These are phyloP conservation scores for Cetradonia linearis DNA, from an alignment of 495 filamentous ascomycete genomes.

Conservation along the genomic window DNA sequence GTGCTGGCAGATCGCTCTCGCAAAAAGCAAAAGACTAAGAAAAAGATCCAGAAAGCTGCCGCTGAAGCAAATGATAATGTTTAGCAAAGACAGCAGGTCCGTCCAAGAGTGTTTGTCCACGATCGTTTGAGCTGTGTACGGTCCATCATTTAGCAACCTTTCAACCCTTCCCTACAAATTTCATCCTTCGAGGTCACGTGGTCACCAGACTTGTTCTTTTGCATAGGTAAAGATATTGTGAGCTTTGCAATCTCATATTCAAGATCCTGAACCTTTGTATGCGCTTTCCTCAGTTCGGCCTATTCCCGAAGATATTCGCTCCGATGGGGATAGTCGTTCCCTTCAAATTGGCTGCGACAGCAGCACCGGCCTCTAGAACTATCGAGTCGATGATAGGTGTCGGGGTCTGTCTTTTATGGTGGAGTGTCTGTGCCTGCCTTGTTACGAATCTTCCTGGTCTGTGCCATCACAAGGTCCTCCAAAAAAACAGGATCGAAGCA, in stretches of 20 bases:
- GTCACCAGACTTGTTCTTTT: neutral
- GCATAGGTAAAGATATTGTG: too few species aligned
- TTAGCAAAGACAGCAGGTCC: neutral
- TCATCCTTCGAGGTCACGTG: neutral
- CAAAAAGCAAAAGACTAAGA: conserved; percentile 45
- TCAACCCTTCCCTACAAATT: too few species aligned
- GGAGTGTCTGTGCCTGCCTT: neutral
- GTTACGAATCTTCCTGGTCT: neutral
- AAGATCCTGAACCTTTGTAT: neutral
- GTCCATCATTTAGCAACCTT: neutral
- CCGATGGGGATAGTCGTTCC: neutral
- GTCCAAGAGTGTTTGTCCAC: neutral
- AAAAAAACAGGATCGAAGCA: neutral
- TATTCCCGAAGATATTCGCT: neutral
- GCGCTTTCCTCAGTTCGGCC: neutral
- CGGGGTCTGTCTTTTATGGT: neutral
- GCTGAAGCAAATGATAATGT: neutral
- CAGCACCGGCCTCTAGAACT: neutral
- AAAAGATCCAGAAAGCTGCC: conserved; percentile 37
- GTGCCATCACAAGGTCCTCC: neutral
- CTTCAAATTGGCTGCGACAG: neutral
- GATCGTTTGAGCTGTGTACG: too few species aligned
- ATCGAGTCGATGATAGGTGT: neutral
- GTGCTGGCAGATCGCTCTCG: conserved; percentile 40
- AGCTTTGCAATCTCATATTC: neutral